Evolutionary conservation across 148 eudicot species (phyloP).

Genomic region (Camellia granthamiana): DNA sequence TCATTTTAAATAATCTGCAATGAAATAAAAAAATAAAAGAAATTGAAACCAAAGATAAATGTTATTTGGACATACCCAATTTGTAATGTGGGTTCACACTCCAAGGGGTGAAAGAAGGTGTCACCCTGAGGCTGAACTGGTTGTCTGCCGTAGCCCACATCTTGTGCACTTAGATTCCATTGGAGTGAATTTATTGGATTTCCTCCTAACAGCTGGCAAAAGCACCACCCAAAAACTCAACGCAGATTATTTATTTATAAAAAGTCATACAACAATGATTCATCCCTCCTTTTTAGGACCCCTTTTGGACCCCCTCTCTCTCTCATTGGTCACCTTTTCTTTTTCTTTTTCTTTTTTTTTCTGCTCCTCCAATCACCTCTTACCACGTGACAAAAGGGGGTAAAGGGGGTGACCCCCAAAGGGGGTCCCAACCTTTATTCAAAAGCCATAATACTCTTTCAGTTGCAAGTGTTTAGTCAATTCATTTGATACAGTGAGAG

Average conservation of each 20-base stretch:
- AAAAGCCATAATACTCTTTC: too few species aligned
- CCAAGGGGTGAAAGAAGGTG: slow-evolving; percentile 70
- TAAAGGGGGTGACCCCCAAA: too few species aligned
- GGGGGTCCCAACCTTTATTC: too few species aligned
- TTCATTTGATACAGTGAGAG: too few species aligned
- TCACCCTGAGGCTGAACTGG: slow-evolving; percentile 53
- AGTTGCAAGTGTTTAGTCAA: too few species aligned
- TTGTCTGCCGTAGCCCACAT: slow-evolving; percentile 59
- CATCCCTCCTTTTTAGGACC: too few species aligned
- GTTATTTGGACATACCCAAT: slow-evolving; percentile 53
- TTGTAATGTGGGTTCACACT: slow-evolving; percentile 85
- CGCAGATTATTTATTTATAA: not conserved
- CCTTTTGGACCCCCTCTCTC: too few species aligned
- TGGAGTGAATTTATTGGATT: slow-evolving; percentile 49
- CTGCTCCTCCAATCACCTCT: too few species aligned
- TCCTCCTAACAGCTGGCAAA: slow-evolving; percentile 66
- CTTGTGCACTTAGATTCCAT: slow-evolving; percentile 59
- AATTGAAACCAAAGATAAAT: not conserved
- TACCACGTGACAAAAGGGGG: too few species aligned
- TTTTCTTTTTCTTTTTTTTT: too few species aligned
- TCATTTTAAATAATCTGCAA: not conserved
- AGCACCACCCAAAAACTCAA: slow-evolving; percentile 3
- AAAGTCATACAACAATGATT: too few species aligned
- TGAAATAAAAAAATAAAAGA: not conserved
- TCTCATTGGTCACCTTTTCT: too few species aligned